Conservation (phyloP, 140 eudicot genomes). For the Cichorium intybus region DNA sequence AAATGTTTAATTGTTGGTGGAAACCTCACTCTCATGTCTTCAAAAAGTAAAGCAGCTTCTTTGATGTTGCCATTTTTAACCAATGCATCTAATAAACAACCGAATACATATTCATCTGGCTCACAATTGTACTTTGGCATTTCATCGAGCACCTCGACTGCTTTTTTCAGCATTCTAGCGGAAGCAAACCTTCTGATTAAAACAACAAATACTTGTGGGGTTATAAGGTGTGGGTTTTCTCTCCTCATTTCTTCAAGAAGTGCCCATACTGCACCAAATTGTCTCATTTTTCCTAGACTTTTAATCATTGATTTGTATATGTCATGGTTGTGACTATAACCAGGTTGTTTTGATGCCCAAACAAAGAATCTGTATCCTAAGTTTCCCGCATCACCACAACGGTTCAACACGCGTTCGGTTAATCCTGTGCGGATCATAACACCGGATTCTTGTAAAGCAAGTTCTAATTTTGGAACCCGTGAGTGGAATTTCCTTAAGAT, state of each 20-base stretch:
- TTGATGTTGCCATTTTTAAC: constrained; percentile 78
- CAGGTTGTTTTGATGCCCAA: constrained; percentile 81
- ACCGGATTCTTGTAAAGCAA: constrained; percentile 82
- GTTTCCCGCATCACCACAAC: constrained; percentile 93
- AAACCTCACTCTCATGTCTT: constrained; percentile 74
- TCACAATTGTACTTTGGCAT: constrained; percentile 90
- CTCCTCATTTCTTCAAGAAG: constrained; percentile 86
- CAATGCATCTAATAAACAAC: constrained; percentile 85
- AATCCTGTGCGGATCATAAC: constrained; percentile 61
- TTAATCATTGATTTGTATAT: constrained; percentile 73
- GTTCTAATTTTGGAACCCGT: constrained; percentile 80
- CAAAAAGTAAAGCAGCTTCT: constrained; percentile 87
- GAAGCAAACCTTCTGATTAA: constrained; percentile 87
- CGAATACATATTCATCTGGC: constrained; percentile 86
- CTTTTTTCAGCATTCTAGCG: constrained; percentile 82
- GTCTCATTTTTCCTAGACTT: constrained; percentile 82
- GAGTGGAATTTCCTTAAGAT: constrained; percentile 78
- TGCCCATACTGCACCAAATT: constrained; percentile 90
- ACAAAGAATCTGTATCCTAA: constrained; percentile 77
- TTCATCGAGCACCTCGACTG: constrained; percentile 83
- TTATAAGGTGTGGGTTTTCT: constrained; percentile 63
- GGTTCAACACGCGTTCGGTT: constrained; percentile 71
- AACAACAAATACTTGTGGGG: constrained; percentile 71
- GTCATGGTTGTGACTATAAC: constrained; percentile 67
- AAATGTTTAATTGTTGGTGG: constrained; percentile 77